phyloP scores from a whole-genome alignment of 768 basidiomycete genomes.

The Suillus subalutaceus region DNA sequence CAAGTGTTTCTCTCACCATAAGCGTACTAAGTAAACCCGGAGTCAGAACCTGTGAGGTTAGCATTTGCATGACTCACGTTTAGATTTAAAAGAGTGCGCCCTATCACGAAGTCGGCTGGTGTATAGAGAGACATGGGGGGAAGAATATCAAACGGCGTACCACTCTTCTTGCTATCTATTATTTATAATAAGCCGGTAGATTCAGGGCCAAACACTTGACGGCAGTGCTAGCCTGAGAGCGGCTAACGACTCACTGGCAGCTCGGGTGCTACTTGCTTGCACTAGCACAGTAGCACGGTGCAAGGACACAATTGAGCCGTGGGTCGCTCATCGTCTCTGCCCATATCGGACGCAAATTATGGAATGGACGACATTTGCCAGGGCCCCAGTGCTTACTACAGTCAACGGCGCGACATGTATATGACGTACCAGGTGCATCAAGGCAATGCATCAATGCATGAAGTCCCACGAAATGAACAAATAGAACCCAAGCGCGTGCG shows the following conservation, averaged over 20 bases:
- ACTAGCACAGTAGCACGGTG: neutral
- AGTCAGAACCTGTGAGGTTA: neutral
- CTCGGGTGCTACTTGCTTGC: no score
- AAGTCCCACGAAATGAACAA: no score
- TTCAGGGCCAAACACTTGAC: neutral
- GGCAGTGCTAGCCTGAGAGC: neutral
- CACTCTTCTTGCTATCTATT: neutral
- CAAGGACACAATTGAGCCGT: neutral
- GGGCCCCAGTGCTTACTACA: no score
- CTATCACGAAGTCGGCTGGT: neutral
- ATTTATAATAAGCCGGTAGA: neutral
- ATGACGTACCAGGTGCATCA: no score
- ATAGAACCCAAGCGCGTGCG: no score
- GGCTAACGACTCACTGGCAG: no score
- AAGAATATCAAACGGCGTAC: neutral
- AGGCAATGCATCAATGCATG: no score
- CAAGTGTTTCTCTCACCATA: constrained; percentile 5
- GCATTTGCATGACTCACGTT: neutral
- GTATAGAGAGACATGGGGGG: neutral
- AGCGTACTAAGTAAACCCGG: neutral
- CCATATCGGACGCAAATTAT: neutral
- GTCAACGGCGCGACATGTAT: no score
- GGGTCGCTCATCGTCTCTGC: neutral
- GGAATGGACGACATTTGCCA: neutral
- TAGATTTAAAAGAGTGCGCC: neutral